Conservation (phyloP, 1,284 basidiomycete species). For the Malassezia slooffiae region DNA sequence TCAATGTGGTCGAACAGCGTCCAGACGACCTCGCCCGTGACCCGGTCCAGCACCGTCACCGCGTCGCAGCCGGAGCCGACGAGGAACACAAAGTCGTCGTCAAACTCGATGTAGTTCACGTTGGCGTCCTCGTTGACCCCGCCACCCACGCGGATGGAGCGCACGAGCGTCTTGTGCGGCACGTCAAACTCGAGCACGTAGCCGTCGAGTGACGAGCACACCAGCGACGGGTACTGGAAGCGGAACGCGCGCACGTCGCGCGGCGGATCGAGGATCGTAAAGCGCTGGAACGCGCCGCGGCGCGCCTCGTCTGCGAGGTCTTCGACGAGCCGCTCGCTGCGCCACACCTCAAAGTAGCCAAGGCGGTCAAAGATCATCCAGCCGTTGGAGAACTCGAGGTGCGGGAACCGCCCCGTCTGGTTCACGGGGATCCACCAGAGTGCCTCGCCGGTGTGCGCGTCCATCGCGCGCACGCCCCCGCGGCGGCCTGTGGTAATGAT, state of each 20-base stretch:
- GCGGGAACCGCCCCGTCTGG: slow-evolving; percentile 20
- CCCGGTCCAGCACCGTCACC: slow-evolving; percentile 22
- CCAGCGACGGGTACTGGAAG: slow-evolving; percentile 29
- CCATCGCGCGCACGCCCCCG: slow-evolving; percentile 14
- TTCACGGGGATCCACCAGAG: slow-evolving; percentile 23
- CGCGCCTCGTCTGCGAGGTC: slow-evolving; percentile 18
- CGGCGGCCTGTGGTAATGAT: slow-evolving; percentile 19
- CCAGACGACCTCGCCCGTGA: slow-evolving; percentile 19
- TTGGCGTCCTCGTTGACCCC: slow-evolving; percentile 21
- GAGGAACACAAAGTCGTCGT: slow-evolving; percentile 32
- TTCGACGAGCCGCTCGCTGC: slow-evolving; percentile 21
- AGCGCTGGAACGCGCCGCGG: slow-evolving; percentile 24
- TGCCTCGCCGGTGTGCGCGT: slow-evolving; percentile 15
- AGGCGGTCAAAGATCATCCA: slow-evolving; percentile 32
- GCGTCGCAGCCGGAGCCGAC: slow-evolving; percentile 21
- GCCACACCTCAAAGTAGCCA: slow-evolving; percentile 34
- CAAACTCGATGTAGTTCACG: slow-evolving; percentile 38
- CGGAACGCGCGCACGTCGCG: slow-evolving; percentile 26
- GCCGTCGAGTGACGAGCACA: slow-evolving; percentile 21
- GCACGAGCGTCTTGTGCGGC: slow-evolving; percentile 15
- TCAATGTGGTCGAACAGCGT: slow-evolving; percentile 24
- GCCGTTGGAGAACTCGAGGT: slow-evolving; percentile 32
- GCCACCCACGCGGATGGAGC: slow-evolving; percentile 17
- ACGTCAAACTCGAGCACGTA: slow-evolving; percentile 23
- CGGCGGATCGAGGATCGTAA: slow-evolving; percentile 15